A percentile compares a stretch with the other conserved stretches of the same genome.
phyloP scores from a whole-genome alignment of 2,329 filamentous ascomycete species.

The Penicillium sp. region DNA sequence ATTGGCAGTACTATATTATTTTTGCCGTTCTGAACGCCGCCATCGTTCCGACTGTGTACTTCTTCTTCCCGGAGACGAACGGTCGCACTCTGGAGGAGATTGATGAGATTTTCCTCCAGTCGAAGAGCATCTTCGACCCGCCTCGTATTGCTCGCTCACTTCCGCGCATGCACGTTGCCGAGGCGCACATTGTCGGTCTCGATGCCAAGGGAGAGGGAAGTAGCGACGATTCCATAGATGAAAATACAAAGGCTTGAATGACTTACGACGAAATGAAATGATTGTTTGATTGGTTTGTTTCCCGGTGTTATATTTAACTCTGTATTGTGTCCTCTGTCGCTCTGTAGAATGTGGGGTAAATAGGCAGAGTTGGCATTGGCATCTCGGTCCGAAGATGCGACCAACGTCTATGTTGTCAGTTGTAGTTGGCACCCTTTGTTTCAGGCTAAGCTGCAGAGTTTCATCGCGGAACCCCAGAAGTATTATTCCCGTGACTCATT shows the following conservation, averaged over 20 bases:
- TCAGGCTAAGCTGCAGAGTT: constrained; percentile 4
- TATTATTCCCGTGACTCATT: background rate
- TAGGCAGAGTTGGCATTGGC: background rate
- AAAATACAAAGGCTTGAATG: background rate
- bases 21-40: constrained; percentile 43
- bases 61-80: constrained; percentile 43
- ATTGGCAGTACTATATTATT: constrained; percentile 19
- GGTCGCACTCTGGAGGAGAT: constrained; percentile 42
- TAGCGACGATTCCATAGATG: background rate
- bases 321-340: background rate
- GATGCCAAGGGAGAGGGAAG: background rate
- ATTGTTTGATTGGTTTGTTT: background rate
- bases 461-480: background rate
- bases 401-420: background rate
- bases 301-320: background rate
- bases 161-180: background rate
- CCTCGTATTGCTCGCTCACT: constrained; percentile 22
- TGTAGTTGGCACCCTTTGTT: constrained; percentile 1
- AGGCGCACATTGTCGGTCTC: background rate
- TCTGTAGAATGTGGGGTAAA: background rate
- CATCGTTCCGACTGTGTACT: constrained; percentile 37
- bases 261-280: background rate
- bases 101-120: constrained; percentile 40
- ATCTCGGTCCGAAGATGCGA: background rate
- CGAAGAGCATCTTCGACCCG: constrained; percentile 31